Evolutionary conservation across 257 asterid genomes (phyloP).

Genomic region (Capsicum baccatum): DNA sequence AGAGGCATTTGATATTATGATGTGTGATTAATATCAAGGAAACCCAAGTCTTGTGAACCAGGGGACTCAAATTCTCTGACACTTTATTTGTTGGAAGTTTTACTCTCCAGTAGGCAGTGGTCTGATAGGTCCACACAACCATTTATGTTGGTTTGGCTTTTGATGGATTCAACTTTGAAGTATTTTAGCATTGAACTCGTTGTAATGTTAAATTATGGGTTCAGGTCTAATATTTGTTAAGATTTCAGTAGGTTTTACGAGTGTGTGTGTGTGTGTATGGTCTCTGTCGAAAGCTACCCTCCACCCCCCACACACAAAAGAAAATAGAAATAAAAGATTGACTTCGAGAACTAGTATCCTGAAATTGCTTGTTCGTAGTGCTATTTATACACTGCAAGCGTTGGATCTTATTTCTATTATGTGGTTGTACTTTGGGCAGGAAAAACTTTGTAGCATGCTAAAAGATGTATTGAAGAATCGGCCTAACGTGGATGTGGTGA

Average conservation of each 20-base stretch:
- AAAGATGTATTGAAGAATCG: slow-evolving; percentile 79
- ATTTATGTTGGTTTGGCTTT: slow-evolving; percentile 10
- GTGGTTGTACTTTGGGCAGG: slow-evolving; percentile 51
- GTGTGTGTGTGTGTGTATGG: too few relatives aligned
- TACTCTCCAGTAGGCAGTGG: not conserved
- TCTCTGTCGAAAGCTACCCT: too few relatives aligned
- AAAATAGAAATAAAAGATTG: not conserved
- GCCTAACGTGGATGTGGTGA: slow-evolving; percentile 89
- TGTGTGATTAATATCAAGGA: not conserved
- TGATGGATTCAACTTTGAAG: too few relatives aligned
- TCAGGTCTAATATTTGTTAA: too few relatives aligned
- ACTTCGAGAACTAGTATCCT: not conserved
- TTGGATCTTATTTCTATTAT: slow-evolving; percentile 27
- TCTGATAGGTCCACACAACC: not conserved
- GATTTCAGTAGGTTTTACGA: too few relatives aligned
- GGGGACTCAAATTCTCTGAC: not conserved
- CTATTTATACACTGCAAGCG: not conserved
- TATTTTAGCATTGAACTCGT: too few relatives aligned
- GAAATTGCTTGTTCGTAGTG: not conserved
- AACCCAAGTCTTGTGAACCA: not conserved
- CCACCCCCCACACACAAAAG: not conserved
- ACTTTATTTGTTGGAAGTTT: not conserved
- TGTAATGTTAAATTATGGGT: too few relatives aligned
- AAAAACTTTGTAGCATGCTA: slow-evolving; percentile 99
- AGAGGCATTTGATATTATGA: not conserved